Evolutionary conservation across 345 rosid genomes (phyloP), one percentile per base, ranked within the genome.

Genomic region (Acer yangbiense): DNA sequence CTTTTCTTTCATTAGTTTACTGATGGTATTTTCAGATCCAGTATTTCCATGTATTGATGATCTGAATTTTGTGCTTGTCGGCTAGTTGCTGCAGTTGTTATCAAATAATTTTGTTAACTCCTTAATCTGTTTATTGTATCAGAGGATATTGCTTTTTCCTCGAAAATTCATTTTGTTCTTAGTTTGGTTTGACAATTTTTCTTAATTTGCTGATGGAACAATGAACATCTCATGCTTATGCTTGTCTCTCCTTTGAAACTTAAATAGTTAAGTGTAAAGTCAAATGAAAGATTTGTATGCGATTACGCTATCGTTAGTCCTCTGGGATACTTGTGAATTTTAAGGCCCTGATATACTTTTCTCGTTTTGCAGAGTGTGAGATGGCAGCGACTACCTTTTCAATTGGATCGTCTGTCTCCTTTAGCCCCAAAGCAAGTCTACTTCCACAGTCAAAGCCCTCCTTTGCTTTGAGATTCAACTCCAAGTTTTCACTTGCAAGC

Each of bases 341-440:
- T 23, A 65, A 18, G n/a, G 32, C 62, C 50, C 32, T 67, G 52
- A 67, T 21, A 32, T 62, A 25, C 16, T 68, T 64, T 71, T 60
- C 16, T 64, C 67, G 57, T 65, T 77, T 76, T 55, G 66, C 65
- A 79, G 82, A 71, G 78, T 35, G 35, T 57, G 62, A 77, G 78
- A 93, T 93, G 97, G 98, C 96, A 17, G 85, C 94, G 61, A 72
- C 98, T 61, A 81, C 83, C 78, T 75, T 93, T 77, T 87, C 94
- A 1, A 77, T 86, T 74, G 90, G 90, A 70, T 87, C 94, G 20
- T 73, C 90, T 73, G 68, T 83, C 69, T 81, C 93, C 64, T 82
- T 82, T 75, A 81, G 87, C 18, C 78, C 85, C 69, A 88, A 81
- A 85, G 81, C 87, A 6, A 77, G 80, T 72, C 78, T 79, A 69